These are phyloP conservation scores for Quercus alba DNA, from an alignment of 306 rosid species.

Conservation along the genomic window DNA sequence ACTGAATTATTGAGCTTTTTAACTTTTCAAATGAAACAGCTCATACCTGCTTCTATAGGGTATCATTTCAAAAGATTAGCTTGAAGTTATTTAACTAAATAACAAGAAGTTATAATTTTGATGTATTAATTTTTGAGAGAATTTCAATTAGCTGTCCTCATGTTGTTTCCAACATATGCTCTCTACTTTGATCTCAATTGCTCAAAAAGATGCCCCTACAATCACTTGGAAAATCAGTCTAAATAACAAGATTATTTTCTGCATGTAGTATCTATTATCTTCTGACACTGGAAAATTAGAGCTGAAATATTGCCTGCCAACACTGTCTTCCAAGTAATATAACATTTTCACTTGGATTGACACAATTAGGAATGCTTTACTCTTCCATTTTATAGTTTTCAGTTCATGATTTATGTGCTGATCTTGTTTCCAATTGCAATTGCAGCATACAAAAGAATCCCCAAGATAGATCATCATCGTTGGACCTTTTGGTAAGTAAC, in stretches of 20 bases:
- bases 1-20: background rate
- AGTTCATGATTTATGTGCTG: background rate
- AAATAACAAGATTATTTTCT: background rate
- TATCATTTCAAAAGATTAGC: background rate
- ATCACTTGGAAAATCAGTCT: background rate
- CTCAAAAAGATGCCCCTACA: background rate
- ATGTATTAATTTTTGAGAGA: background rate
- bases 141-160: background rate
- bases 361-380: background rate
- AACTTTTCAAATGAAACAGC: background rate
- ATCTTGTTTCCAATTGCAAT: slow-evolving; percentile 16
- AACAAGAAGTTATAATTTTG: background rate
- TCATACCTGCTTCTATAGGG: background rate
- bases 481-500: slow-evolving; percentile 86
- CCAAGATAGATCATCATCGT: slow-evolving; percentile 61
- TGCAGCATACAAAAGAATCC: slow-evolving; percentile 96
- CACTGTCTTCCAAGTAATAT: background rate
- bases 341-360: background rate
- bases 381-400: background rate
- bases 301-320: background rate
- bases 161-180: background rate
- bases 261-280: background rate
- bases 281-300: background rate
- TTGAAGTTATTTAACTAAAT: background rate
- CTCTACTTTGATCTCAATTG: background rate